phyloP scores from a whole-genome alignment of 2,329 filamentous ascomycete genomes.

The Stachybotrys elegans region DNA sequence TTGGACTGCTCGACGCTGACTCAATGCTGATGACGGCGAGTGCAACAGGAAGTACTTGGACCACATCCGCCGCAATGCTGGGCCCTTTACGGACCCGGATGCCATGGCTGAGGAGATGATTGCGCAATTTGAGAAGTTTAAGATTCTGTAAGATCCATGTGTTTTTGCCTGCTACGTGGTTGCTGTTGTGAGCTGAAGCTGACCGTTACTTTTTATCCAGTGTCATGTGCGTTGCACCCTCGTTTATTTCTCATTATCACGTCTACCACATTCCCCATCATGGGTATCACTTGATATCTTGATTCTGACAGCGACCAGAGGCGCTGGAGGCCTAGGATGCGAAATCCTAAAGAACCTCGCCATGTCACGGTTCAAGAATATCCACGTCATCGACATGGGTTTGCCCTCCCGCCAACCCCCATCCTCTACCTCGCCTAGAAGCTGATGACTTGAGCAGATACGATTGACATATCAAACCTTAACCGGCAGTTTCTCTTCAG shows the following conservation, averaged over 20 bases:
- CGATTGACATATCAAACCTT: slow-evolving; percentile 96
- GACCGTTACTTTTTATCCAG: slow-evolving; percentile 24
- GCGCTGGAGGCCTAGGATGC: slow-evolving; percentile 89
- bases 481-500: slow-evolving; percentile 98
- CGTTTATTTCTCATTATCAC: too few relatives aligned
- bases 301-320: too few relatives aligned
- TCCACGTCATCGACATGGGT: slow-evolving; percentile 99
- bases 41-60: slow-evolving; percentile 73
- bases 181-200: slow-evolving; percentile 5
- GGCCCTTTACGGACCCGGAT: slow-evolving; percentile 73
- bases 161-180: slow-evolving; percentile 11
- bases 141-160: slow-evolving; percentile 74
- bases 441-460: too few relatives aligned
- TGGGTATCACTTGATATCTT: too few relatives aligned
- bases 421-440: not conserved
- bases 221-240: slow-evolving; percentile 49
- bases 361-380: slow-evolving; percentile 90
- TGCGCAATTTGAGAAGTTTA: slow-evolving; percentile 60
- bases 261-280: too few relatives aligned
- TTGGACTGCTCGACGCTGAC: too few relatives aligned
- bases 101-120: slow-evolving; percentile 47
- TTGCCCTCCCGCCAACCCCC: slow-evolving; percentile 18
- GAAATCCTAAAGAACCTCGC: slow-evolving; percentile 96
- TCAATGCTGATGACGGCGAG: slow-evolving; percentile 11
- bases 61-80: slow-evolving; percentile 67